Evolutionary conservation across 208 protist genomes (phyloP), one percentile per base, ranked within the genome.

Genomic region (Acanthamoeba lenticulata): DNA sequence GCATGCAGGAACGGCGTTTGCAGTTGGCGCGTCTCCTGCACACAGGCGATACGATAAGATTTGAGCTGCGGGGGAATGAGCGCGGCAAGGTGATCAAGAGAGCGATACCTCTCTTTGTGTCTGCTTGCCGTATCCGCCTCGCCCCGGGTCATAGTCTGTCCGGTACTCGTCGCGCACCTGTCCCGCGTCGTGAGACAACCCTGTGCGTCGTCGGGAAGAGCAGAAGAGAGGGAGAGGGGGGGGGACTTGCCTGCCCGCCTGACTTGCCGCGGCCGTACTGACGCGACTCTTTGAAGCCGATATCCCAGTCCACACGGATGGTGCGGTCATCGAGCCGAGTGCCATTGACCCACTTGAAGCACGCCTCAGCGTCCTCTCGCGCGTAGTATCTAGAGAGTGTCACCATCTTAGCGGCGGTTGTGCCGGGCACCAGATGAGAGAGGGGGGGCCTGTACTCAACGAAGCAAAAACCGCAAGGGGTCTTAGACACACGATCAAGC

Each of bases 381-480:
- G 96, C 95, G 96, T 99, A 98, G 94, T 97, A 98, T 89, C 97
- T 98, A 57, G 0, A 13, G 44, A 88, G 27, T 77, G 67, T 1
- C 67, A 6, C 11, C 67, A 42, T 27, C 15, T 92, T 19, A n/a
- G 9, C 32, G 88, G 57, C 34, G 57, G 19, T 94, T 11, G 24
- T 17, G 24, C 15, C 17, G 27, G 40, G 15, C 13, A 89, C 47
- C 36, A 69, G 11, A 77, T 91, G 13, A 15, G 92, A 55, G 32
- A 74, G 4, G 27, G 42, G 34, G 29, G 15, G 42, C 38, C 65
- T 52, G 92, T 97, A 99, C 74, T 99, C 99, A 44, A 99, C 97
- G 97, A 99, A 99, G 96, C 98, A 99, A 95, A 99, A 99, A 13
- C 99, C 99, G 95, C 99, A 99, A 11, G 99, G 99, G 4, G 98